These are phyloP conservation scores for Pseudevernia furfuracea DNA, from an alignment of 495 filamentous ascomycete genomes.

Conservation along the genomic window DNA sequence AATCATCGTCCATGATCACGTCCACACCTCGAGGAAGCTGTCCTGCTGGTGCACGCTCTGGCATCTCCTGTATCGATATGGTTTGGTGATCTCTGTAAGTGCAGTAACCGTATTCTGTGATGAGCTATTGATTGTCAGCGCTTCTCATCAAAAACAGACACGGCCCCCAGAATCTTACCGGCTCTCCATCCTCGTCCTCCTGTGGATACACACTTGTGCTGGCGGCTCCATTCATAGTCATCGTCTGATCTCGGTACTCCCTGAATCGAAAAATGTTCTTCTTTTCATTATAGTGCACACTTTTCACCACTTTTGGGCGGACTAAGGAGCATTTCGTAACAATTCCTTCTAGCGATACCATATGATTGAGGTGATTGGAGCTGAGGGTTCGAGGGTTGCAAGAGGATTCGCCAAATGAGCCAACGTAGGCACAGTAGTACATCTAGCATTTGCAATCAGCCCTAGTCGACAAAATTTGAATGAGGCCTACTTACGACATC, in stretches of 20 bases:
- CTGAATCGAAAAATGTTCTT: conserved; percentile 75
- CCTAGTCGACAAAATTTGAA: neutral
- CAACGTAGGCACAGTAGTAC: conserved; percentile 92
- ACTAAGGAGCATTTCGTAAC: conserved; percentile 94
- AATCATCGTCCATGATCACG: conserved; percentile 92
- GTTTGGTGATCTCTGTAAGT: conserved; percentile 96
- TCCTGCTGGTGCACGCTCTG: conserved; percentile 89
- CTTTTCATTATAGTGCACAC: conserved; percentile 87
- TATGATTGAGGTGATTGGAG: conserved; percentile 81
- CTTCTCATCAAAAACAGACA: neutral
- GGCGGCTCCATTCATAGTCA: conserved; percentile 78
- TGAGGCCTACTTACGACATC: conserved; percentile 46
- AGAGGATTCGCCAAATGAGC: conserved; percentile 88
- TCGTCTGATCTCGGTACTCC: conserved; percentile 91
- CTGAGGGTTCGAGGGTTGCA: conserved; percentile 92
- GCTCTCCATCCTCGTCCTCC: conserved; percentile 78
- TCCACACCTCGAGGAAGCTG: conserved; percentile 96
- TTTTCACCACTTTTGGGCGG: conserved; percentile 92
- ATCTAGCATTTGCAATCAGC: conserved; percentile 34
- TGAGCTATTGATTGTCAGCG: conserved; percentile 43
- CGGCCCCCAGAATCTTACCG: conserved; percentile 33
- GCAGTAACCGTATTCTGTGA: conserved; percentile 92
- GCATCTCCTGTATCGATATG: conserved; percentile 99
- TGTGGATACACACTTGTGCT: conserved; percentile 89
- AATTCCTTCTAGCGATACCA: conserved; percentile 96